Percentiles rank a stretch among this genome's conserved stretches.
Evolutionary conservation across 2,329 filamentous ascomycete genomes (phyloP).

Genomic region (Cucurbitaria berberidis): DNA sequence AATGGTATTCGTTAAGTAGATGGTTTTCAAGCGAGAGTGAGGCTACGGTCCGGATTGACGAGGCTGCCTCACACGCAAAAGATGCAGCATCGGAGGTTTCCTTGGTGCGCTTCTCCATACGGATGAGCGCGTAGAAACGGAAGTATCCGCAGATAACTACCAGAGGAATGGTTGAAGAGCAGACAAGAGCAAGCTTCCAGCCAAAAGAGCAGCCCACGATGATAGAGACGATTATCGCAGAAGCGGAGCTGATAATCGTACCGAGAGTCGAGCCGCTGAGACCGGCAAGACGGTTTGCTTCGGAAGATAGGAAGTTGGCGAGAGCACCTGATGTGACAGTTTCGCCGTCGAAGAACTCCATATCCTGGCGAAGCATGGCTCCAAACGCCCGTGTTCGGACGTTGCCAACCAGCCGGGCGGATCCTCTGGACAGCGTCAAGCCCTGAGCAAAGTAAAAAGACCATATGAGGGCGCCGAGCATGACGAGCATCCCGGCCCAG

Average conservation of each 20-base stretch:
- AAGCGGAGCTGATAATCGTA: constrained; percentile 78
- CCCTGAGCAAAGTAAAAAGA: constrained; percentile 39
- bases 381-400: constrained; percentile 84
- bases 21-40: constrained; percentile 86
- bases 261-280: constrained; percentile 88
- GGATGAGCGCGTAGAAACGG: constrained; percentile 86
- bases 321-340: constrained; percentile 89
- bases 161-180: constrained; percentile 77
- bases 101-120: constrained; percentile 77
- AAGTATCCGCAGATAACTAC: constrained; percentile 83
- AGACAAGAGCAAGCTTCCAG: constrained; percentile 89
- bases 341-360: constrained; percentile 88
- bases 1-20: constrained; percentile 75
- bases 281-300: constrained; percentile 88
- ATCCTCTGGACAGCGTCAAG: constrained; percentile 64
- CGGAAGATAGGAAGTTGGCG: constrained; percentile 68
- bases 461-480: constrained; percentile 38
- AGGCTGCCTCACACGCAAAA: constrained; percentile 93
- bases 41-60: constrained; percentile 93
- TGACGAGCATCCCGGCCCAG: constrained; percentile 47
- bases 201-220: constrained; percentile 73
- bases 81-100: constrained; percentile 80
- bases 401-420: constrained; percentile 72
- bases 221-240: constrained; percentile 78
- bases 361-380: constrained; percentile 82